Conservation (phyloP, 371 early-diverging fungal species). For the Phascolomyces articulosus region DNA sequence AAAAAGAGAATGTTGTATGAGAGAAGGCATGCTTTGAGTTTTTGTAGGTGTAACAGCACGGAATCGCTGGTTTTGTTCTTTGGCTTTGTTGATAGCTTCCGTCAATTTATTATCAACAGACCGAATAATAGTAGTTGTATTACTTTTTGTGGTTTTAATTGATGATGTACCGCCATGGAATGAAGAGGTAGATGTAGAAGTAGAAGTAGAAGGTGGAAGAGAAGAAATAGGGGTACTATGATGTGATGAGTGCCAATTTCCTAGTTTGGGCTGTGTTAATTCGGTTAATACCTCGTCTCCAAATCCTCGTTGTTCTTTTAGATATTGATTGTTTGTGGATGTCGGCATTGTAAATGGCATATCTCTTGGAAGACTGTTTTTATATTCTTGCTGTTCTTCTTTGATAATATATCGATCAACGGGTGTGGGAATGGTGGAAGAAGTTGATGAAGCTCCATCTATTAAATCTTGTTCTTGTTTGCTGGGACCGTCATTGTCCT, state of each 20-base stretch:
- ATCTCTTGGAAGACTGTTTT: not conserved
- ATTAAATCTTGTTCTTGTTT: not conserved
- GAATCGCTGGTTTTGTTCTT: not conserved
- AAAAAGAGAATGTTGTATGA: not conserved
- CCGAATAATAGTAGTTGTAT: too few relatives aligned
- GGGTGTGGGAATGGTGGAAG: not conserved
- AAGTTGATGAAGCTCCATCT: not conserved
- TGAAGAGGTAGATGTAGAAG: too few relatives aligned
- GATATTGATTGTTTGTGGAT: not conserved
- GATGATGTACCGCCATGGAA: too few relatives aligned
- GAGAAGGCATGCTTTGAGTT: conserved; percentile 1
- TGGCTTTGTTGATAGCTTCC: conserved; percentile 13
- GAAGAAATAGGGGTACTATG: not conserved
- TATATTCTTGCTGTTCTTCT: not conserved
- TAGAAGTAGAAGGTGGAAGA: not conserved
- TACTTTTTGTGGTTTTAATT: too few relatives aligned
- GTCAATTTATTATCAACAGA: conserved; percentile 14
- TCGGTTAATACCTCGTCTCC: conserved; percentile 13
- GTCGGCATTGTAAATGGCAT: too few relatives aligned
- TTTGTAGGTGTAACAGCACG: not conserved
- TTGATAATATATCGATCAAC: conserved; percentile 6
- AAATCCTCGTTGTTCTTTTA: conserved; percentile 1
- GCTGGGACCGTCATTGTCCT: too few relatives aligned
- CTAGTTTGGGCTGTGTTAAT: not conserved
- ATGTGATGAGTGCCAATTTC: not conserved